Percentiles rank a stretch among this genome's conserved stretches.
phyloP scores from a whole-genome alignment of 805 yeast genomes.

The Candida ficus region DNA sequence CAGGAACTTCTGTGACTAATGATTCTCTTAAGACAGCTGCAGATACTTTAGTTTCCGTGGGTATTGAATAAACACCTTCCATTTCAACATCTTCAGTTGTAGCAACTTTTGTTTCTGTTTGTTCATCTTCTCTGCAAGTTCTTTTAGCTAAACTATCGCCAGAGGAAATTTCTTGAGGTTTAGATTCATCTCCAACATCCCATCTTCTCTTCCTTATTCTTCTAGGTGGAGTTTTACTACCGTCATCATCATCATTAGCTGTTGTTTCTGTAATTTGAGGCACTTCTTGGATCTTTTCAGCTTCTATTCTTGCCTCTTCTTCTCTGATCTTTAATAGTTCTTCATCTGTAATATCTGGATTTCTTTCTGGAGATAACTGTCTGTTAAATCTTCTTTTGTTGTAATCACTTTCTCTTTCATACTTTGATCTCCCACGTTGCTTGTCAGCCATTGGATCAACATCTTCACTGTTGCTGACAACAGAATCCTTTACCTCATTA shows the following conservation, averaged over 20 bases:
- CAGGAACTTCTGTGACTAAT: slow-evolving; percentile 54
- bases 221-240: slow-evolving; percentile 26
- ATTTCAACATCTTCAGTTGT: not conserved
- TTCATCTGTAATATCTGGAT: slow-evolving; percentile 33
- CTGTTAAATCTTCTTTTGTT: slow-evolving; percentile 36
- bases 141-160: slow-evolving; percentile 11
- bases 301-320: slow-evolving; percentile 32
- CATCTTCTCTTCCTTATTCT: slow-evolving; percentile 20
- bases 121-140: slow-evolving; percentile 12
- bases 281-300: slow-evolving; percentile 1
- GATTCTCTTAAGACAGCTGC: slow-evolving; percentile 29
- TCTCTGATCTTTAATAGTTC: slow-evolving; percentile 38
- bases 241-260: slow-evolving; percentile 4
- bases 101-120: not conserved
- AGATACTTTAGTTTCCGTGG: slow-evolving; percentile 37
- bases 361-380: slow-evolving; percentile 26
- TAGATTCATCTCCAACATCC: slow-evolving; percentile 17
- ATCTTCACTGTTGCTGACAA: slow-evolving; percentile 24
- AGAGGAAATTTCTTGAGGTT: slow-evolving; percentile 7
- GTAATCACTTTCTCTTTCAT: slow-evolving; percentile 41
- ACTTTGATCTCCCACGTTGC: slow-evolving; percentile 24
- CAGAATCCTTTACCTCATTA: slow-evolving; percentile 25
- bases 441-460: slow-evolving; percentile 26
- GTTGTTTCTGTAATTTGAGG: not conserved
- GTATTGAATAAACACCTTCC: slow-evolving; percentile 42